Conservation (phyloP, 768 basidiomycete species). For the Sporobolomyces roseus region DNA sequence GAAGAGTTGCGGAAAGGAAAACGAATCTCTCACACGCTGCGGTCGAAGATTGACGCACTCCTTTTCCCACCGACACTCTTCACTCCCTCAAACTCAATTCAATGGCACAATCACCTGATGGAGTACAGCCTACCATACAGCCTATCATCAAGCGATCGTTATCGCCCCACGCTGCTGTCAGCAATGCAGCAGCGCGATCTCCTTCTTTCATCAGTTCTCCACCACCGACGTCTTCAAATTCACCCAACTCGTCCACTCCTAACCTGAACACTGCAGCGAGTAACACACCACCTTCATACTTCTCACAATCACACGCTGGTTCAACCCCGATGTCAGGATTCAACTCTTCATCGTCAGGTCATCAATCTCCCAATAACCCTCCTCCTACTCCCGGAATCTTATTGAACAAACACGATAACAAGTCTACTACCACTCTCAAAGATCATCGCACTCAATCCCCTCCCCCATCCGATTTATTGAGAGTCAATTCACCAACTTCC, state of each 20-base stretch:
- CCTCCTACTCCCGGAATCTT: constrained; percentile 24
- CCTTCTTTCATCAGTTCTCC: too few relatives aligned
- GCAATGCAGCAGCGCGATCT: neutral
- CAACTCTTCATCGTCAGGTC: neutral
- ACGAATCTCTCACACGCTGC: too few relatives aligned
- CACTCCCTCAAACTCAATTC: neutral
- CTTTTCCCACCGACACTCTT: neutral
- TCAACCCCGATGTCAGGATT: neutral
- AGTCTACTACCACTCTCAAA: neutral
- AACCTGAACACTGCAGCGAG: neutral
- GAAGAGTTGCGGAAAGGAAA: too few relatives aligned
- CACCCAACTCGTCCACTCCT: constrained; percentile 1
- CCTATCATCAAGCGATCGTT: constrained; percentile 33
- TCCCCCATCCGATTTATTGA: neutral
- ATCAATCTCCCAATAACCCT: neutral
- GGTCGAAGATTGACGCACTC: neutral
- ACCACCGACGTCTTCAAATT: too few relatives aligned
- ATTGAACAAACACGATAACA: constrained; percentile 30
- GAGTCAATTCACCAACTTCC: too few relatives aligned
- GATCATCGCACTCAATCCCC: constrained; percentile 14
- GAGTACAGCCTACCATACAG: neutral
- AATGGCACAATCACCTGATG: constrained; percentile 6
- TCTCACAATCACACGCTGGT: neutral
- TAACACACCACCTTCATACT: constrained; percentile 2
- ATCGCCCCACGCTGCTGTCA: neutral